These are phyloP conservation scores for Penicillium subrubescens DNA, from an alignment of 495 filamentous ascomycete genomes.

Conservation along the genomic window DNA sequence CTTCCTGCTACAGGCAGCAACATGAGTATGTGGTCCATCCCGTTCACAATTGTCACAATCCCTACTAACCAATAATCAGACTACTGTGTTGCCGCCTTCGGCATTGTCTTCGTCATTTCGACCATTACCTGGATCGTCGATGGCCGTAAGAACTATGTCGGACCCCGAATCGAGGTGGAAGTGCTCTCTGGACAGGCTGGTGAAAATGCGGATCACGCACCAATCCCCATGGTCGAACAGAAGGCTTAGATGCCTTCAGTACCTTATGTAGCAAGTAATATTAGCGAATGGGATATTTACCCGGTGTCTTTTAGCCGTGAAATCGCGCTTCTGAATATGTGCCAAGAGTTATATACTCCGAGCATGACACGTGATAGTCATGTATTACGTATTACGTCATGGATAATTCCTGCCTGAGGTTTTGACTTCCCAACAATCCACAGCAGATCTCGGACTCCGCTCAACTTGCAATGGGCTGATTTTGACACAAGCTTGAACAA, in stretches of 20 bases:
- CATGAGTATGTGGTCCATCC: conserved; percentile 60
- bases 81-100: conserved; percentile 72
- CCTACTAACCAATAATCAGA: conserved; percentile 40
- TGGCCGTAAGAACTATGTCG: conserved; percentile 70
- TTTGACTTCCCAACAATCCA: conserved; percentile 27
- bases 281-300: conserved; percentile 3
- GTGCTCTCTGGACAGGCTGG: conserved; percentile 33
- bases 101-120: conserved; percentile 66
- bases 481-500: not conserved
- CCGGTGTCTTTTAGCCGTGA: not conserved
- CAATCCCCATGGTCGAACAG: conserved; percentile 24
- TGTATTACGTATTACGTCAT: conserved; percentile 23
- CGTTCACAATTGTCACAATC: not conserved
- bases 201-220: conserved; percentile 14
- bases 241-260: conserved; percentile 13
- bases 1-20: conserved; percentile 66
- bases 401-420: conserved; percentile 14
- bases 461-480: conserved; percentile 14
- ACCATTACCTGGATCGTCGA: conserved; percentile 71
- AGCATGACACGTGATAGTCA: conserved; percentile 9
- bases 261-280: not conserved
- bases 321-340: not conserved
- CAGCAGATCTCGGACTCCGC: conserved; percentile 12
- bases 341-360: conserved; percentile 4
- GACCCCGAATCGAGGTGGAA: conserved; percentile 57